Evolutionary conservation across 345 rosid species (phyloP).

Genomic region (Brassica carinata): DNA sequence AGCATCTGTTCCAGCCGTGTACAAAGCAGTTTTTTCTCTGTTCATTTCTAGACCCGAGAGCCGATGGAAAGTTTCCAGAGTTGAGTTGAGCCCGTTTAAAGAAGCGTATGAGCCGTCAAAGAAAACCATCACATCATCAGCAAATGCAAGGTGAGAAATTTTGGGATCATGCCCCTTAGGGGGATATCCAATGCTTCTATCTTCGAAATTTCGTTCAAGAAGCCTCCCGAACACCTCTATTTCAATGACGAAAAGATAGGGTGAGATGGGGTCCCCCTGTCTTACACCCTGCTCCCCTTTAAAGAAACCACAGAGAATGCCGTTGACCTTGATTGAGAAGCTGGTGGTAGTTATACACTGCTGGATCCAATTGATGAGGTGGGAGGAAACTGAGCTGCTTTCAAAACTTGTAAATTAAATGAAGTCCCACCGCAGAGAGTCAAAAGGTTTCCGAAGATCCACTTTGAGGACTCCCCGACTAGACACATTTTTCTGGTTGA

Average conservation of each 20-base stretch:
- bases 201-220: neutral
- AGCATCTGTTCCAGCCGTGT: neutral
- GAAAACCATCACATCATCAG: neutral
- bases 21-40: neutral
- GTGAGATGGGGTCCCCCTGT: too few species aligned
- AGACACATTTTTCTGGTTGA: neutral
- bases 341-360: neutral
- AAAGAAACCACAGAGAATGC: too few species aligned
- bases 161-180: neutral
- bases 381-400: neutral
- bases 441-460: neutral
- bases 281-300: neutral
- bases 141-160: neutral
- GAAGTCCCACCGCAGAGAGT: neutral
- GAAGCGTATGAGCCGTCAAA: too few species aligned
- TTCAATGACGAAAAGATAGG: neutral
- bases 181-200: neutral
- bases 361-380: neutral
- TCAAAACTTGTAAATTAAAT: neutral
- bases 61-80: neutral
- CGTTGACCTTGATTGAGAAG: neutral
- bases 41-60: neutral
- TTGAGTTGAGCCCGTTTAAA: too few species aligned
- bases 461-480: neutral
- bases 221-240: neutral